Evolutionary conservation across 2,329 filamentous ascomycete species (phyloP), one percentile per base, ranked within the genome.

Genomic region (Chrysoporthe austroafricana): DNA sequence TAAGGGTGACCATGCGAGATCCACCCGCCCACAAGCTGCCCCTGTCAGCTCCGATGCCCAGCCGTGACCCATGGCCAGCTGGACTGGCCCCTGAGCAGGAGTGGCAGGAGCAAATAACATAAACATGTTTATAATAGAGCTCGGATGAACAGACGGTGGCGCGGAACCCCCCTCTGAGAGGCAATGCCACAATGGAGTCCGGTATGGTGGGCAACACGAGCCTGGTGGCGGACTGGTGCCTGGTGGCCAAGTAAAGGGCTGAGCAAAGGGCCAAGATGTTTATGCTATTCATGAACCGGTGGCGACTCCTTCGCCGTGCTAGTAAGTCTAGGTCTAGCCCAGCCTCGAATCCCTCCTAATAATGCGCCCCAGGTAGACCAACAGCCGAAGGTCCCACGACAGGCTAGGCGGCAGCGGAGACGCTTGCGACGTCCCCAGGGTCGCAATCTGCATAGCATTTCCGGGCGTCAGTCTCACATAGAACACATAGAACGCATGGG

Each of bases 401-500:
- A 14, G n/a, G 16, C 8, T 48, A 68, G 21, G 66, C 66, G 36
- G 62, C 62, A 14, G 62, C 69, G 1, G 60, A 69, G 21, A 71
- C 72, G 9, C 68, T 70, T 11, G 73, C 71, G 9, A 64, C 69
- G 21, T 74, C 42, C 32, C 70, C 65, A 21, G 69, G 68, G 11
- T 74, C 72, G 42, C 68, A 71, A 57, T 69, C 72, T 74, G 44
- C 11, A 34, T 18, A 46, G 32, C 14, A 46, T 32, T 42, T 11
- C 57, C 18, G 26, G 16, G 11, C 54, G 62, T 61, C 36, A 65
- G 65, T 43, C 65, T 48, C 6, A 44, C 42, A n/a, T 39, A 48
- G 39, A 52, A 56, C 9, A n/a, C 43, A 61, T 26, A 39, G 36
- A 39, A 39, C 4, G 36, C 36, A 39, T 39, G 36, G 36, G 5